Conservation (phyloP, 2,329 filamentous ascomycete genomes). For the Apiospora malaysiana region DNA sequence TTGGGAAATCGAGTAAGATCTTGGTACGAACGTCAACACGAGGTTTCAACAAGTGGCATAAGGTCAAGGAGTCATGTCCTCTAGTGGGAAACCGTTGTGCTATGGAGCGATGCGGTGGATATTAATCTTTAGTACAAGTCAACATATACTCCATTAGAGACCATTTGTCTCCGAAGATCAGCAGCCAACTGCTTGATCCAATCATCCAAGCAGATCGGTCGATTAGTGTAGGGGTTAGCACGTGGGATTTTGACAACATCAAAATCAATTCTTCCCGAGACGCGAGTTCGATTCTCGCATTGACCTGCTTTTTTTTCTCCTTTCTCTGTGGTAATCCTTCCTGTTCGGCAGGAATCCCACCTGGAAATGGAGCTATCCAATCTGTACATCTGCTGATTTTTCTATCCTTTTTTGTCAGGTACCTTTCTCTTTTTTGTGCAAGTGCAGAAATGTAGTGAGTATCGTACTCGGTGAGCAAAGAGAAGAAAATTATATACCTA, state of each 20-base stretch:
- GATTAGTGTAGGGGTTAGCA: conserved; percentile 19
- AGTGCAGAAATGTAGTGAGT: not conserved
- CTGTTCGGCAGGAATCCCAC: no score
- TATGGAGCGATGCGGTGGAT: not conserved
- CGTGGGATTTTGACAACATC: conserved; percentile 17
- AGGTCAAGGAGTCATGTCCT: no score
- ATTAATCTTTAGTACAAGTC: no score
- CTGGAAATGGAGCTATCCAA: no score
- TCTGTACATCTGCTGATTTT: no score
- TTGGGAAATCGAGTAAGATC: no score
- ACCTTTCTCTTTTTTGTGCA: not conserved
- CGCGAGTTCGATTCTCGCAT: conserved; percentile 19
- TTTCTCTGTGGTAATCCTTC: not conserved
- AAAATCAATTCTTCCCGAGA: conserved; percentile 19
- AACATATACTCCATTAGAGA: not conserved
- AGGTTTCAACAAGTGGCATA: no score
- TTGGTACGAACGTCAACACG: no score
- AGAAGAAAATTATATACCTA: no score
- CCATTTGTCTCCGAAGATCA: conserved; percentile 5
- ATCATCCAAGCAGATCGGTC: not conserved
- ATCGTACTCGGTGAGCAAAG: no score
- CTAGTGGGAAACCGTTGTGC: no score
- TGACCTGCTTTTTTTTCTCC: not conserved
- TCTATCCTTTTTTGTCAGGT: not conserved
- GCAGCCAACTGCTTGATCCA: conserved; percentile 1